Percentiles rank a stretch among this genome's conserved stretches.
Conservation (phyloP, 805 yeast species). For the Kodamaea hsintzibuensis region DNA sequence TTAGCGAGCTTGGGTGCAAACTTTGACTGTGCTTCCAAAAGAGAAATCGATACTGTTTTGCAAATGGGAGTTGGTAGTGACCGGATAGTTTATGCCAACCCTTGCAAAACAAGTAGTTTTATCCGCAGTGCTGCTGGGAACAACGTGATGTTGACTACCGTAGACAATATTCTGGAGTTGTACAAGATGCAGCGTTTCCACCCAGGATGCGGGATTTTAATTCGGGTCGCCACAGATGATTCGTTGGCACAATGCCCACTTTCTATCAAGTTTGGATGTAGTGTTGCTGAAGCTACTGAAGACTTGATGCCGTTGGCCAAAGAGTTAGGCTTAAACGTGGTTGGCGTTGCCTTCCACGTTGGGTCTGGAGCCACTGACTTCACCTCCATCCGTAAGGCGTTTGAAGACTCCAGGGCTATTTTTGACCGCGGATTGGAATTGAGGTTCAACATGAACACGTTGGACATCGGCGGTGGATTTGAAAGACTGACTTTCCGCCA, state of each 20-base stretch:
- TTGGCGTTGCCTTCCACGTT: conserved; percentile 92
- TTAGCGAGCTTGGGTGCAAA: conserved; percentile 66
- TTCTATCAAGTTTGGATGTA: conserved; percentile 87
- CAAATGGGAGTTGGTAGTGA: conserved; percentile 61
- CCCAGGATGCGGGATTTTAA: conserved; percentile 67
- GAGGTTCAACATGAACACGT: conserved; percentile 51
- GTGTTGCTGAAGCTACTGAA: conserved; percentile 49
- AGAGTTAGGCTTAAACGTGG: conserved; percentile 60
- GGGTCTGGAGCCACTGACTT: conserved; percentile 91
- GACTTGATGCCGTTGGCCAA: conserved; percentile 62
- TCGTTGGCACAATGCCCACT: conserved; percentile 81
- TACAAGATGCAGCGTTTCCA: conserved; percentile 66
- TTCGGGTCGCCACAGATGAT: conserved; percentile 90
- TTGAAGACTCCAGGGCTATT: conserved; percentile 64
- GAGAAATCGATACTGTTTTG: conserved; percentile 72
- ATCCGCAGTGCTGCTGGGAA: conserved; percentile 65
- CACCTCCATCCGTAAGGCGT: conserved; percentile 65
- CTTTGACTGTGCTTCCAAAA: conserved; percentile 92
- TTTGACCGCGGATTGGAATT: conserved; percentile 55
- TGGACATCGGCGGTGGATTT: conserved; percentile 96
- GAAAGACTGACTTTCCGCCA: conserved; percentile 59
- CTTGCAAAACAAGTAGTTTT: conserved; percentile 86
- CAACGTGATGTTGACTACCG: conserved; percentile 73
- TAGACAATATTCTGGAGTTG: conserved; percentile 86
- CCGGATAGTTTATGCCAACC: conserved; percentile 86